Conservation (phyloP, 73 alveolate species). For the Blepharisma japonicum region DNA sequence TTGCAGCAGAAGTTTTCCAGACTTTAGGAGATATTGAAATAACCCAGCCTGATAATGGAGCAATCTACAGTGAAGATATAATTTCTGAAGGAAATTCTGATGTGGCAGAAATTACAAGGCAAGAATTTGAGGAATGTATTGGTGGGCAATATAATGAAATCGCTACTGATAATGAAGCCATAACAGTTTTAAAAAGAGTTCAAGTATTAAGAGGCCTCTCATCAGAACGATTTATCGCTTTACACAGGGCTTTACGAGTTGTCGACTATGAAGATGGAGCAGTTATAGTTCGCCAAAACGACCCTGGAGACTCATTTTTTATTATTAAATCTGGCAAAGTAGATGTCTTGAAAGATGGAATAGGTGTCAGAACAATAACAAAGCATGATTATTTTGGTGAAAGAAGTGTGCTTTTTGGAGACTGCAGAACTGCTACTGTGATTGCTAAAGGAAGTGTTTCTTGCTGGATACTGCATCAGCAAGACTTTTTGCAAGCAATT, state of each 20-base stretch:
- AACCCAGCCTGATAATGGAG: neutral
- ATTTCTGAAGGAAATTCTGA: conserved; percentile 15
- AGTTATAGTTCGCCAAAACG: conserved; percentile 72
- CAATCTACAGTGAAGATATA: neutral
- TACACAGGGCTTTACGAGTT: conserved; percentile 33
- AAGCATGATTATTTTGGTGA: conserved; percentile 84
- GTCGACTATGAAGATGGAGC: conserved; percentile 60
- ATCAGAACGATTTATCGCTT: conserved; percentile 37
- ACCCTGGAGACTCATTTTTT: conserved; percentile 73
- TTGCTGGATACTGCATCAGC: conserved; percentile 36
- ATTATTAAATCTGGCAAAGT: conserved; percentile 76
- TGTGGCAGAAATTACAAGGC: conserved; percentile 46
- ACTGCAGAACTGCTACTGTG: conserved; percentile 51
- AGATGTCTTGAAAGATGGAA: conserved; percentile 62
- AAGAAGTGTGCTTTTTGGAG: conserved; percentile 59
- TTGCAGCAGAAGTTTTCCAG: neutral
- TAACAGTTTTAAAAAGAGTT: conserved; percentile 8
- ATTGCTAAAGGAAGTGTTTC: conserved; percentile 54
- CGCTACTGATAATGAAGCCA: neutral
- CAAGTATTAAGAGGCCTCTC: conserved; percentile 37
- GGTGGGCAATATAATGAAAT: conserved; percentile 4
- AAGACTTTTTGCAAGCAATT: neutral
- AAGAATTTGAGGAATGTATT: conserved; percentile 34
- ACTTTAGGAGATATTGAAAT: neutral
- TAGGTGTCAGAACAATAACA: conserved; percentile 64